Base-by-base conservation (phyloP, 1,284 basidiomycete species). In the Entoloma clypeatum region DNA sequence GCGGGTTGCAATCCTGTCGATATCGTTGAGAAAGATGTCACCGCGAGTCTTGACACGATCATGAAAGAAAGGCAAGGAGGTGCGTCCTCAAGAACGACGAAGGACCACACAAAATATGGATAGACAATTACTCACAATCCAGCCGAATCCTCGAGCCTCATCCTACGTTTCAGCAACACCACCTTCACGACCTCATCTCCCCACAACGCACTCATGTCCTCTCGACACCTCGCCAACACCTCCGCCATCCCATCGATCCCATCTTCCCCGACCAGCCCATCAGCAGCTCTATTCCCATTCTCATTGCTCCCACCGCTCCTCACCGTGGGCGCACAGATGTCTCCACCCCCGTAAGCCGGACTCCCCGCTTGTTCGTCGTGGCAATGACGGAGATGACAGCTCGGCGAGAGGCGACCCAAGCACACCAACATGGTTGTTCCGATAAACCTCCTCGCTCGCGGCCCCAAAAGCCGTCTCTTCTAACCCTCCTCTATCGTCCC, bases 161-260 rank as follows among this genome's bases (percentile, higher is more conserved):
- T 55, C 26, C 56, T 64, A 29, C 69, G 54, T 47, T 57, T 64
- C 33, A 53, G 57, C 24, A 79, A 41, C 33, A 80, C 55, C n/a
- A n/a, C n/a, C n/a, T n/a, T n/a, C n/a, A n/a, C n/a, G n/a, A n/a
- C n/a, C n/a, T n/a, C n/a, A n/a, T n/a, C n/a, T n/a, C n/a, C n/a
- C 80, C 80, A 82, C 13, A 83, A 55, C 6, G 59, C 51, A 8
- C 63, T 63, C 56, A 81, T 78, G 49, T 75, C 72, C n/a, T 67
- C 59, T 30, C 53, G 57, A 48, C 69, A 72, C 16, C 64, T 54
- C 11, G 60, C 56, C 29, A 75, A 64, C 4, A 72, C 60, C 37
- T 67, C 65, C 21, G 69, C 68, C 8, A 60, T 57, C 18, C 69
- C 63, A 32, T 65, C 60, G 16, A 35, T 25, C 7, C 32, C 26